Conservation (phyloP, 352 stramenopile genomes). For the Phytophthora tubulina region DNA sequence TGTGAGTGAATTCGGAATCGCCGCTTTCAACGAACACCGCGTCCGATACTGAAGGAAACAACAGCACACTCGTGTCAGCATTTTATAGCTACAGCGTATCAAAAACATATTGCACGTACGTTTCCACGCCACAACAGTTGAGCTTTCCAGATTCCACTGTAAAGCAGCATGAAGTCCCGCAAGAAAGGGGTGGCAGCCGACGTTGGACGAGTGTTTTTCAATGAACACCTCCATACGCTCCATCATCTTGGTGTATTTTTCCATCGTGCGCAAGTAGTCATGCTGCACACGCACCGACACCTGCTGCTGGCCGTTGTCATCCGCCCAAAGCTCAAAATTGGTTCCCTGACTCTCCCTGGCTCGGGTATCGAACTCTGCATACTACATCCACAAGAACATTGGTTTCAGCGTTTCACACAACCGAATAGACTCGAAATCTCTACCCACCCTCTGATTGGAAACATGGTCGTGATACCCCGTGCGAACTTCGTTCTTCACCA, state of each 20-base stretch:
- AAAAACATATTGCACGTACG: slow-evolving; percentile 40
- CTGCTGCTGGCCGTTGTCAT: slow-evolving; percentile 38
- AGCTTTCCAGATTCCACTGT: slow-evolving; percentile 70
- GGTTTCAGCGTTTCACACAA: not conserved
- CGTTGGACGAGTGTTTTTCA: slow-evolving; percentile 50
- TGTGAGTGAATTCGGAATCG: slow-evolving; percentile 59
- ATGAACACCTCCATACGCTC: slow-evolving; percentile 58
- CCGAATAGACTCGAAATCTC: not conserved
- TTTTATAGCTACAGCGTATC: not conserved
- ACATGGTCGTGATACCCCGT: slow-evolving; percentile 61
- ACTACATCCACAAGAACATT: slow-evolving; percentile 41
- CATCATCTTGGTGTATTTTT: slow-evolving; percentile 51
- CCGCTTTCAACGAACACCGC: slow-evolving; percentile 79
- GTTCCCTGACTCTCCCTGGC: slow-evolving; percentile 57
- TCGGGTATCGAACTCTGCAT: slow-evolving; percentile 58
- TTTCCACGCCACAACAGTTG: slow-evolving; percentile 74
- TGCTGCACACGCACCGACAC: slow-evolving; percentile 55
- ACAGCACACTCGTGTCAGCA: slow-evolving; percentile 4
- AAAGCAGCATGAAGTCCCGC: slow-evolving; percentile 63
- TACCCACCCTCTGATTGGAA: slow-evolving; percentile 50
- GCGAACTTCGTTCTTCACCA: slow-evolving; percentile 75
- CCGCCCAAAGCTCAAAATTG: slow-evolving; percentile 55
- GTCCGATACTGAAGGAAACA: slow-evolving; percentile 62
- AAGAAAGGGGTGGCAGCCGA: slow-evolving; percentile 79
- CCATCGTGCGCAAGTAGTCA: slow-evolving; percentile 51